Percentiles rank a stretch among this genome's conserved stretches.
These are phyloP conservation scores for Irpex lacteus DNA, from an alignment of 1,284 basidiomycete genomes.

Conservation along the genomic window DNA sequence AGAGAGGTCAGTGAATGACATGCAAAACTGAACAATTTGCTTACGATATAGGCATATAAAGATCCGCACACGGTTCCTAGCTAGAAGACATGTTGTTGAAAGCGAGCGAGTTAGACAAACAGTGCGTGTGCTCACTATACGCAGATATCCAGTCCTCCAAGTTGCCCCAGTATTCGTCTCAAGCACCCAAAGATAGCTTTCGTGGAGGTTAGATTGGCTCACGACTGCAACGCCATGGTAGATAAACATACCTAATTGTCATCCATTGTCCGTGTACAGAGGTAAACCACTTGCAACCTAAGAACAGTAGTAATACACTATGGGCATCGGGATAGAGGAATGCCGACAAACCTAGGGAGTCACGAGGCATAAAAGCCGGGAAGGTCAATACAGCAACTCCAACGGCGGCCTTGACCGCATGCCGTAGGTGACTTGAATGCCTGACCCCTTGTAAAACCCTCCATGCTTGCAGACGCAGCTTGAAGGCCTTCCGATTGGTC, in stretches of 20 bases:
- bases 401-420: constrained; percentile 45
- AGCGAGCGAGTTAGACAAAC: not conserved
- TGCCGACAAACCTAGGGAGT: constrained; percentile 29
- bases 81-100: constrained; percentile 21
- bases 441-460: constrained; percentile 28
- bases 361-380: constrained; percentile 41
- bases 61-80: constrained; percentile 45
- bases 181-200: constrained; percentile 46
- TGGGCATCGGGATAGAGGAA: not conserved
- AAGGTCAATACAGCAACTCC: constrained; percentile 43
- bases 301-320: no score
- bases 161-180: constrained; percentile 53
- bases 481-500: constrained; percentile 33
- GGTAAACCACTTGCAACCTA: constrained; percentile 39
- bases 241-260: constrained; percentile 34
- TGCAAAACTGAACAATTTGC: constrained; percentile 17
- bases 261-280: constrained; percentile 46
- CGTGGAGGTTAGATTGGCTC: not conserved
- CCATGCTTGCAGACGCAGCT: constrained; percentile 34
- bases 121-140: constrained; percentile 33
- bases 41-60: constrained; percentile 43
- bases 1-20: constrained; percentile 1
- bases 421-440: constrained; percentile 42
- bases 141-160: constrained; percentile 45
- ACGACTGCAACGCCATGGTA: no score